Evolutionary conservation across 2,329 filamentous ascomycete genomes (phyloP), one percentile per base, ranked within the genome.

Genomic region (Talaromyces sp.): DNA sequence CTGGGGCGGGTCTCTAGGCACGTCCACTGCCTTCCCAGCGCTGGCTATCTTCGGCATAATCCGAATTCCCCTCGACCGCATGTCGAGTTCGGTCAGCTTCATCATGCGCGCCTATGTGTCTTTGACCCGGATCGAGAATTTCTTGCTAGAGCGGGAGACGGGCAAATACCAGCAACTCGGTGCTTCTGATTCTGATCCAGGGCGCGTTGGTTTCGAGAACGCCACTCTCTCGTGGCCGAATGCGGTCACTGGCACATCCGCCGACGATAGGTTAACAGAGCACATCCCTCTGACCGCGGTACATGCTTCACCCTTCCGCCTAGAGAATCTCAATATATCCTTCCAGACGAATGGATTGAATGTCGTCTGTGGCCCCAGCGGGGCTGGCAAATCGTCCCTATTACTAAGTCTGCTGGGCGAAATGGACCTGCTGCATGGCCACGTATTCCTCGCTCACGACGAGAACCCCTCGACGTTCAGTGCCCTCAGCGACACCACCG

Each of bases 351-450:
- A 47, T 2, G 22, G 33, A 22, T 32, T 59, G 17, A 59, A 59
- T 33, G 22, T 59, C 27, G 32, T 59, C 4, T 55, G 33, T 6
- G 57, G 57, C 2, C 25, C 57, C n/a, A 59, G 51, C 42, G 57
- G 57, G 11, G 53, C 57, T 19, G 57, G 57, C 42, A 59, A 59
- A 19, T 55, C 57, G 8, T 59, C 57, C n/a, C 33, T 59, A 17
- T 28, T 59, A n/a, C 36, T 59, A 9, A 30, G 33, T 15, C 51
- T 59, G 22, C 57, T 59, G 10, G 57, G 57, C 17, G 57, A 59
- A 55, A 54, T 59, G 57, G 57, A 59, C 11, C 36, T 59, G 15
- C 28, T 55, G 5, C 15, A 55, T 6, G 57, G 57, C 10, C 49
- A 47, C 17, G 9, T 59, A 6, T 19, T 25, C 11, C 57, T 59